Percentiles rank a stretch among this genome's conserved stretches.
Conservation (phyloP, 1,139 yeast species). For the Geotrichum histeridarum region DNA sequence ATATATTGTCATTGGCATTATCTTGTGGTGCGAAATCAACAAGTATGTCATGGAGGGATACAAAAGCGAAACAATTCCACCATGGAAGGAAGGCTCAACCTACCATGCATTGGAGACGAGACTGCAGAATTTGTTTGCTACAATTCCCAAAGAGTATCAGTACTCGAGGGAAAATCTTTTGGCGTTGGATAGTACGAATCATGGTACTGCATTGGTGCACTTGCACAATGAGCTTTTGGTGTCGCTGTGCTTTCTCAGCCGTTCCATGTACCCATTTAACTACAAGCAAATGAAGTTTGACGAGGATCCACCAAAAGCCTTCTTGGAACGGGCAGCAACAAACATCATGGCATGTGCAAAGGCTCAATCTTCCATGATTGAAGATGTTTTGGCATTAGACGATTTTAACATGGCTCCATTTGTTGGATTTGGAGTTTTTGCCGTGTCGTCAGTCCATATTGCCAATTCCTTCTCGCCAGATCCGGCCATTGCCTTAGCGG, state of each 20-base stretch:
- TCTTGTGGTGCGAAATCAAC: conserved; percentile 36
- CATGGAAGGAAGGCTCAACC: conserved; percentile 27
- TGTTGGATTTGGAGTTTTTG: conserved; percentile 37
- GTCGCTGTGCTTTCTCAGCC: conserved; percentile 28
- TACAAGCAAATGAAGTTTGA: conserved; percentile 15
- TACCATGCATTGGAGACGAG: conserved; percentile 19
- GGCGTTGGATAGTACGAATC: conserved; percentile 24
- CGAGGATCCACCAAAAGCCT: conserved; percentile 30
- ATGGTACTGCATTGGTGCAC: conserved; percentile 30
- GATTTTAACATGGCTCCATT: conserved; percentile 38
- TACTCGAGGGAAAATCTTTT: conserved; percentile 26
- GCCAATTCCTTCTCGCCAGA: conserved; percentile 36
- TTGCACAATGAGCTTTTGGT: conserved; percentile 28
- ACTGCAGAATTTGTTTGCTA: conserved; percentile 18
- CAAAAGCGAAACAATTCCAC: conserved; percentile 23
- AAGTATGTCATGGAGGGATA: conserved; percentile 27
- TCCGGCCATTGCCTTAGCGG: conserved; percentile 30
- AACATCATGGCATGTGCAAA: conserved; percentile 35
- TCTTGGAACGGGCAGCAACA: conserved; percentile 31
- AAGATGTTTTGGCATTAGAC: conserved; percentile 33
- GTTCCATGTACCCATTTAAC: conserved; percentile 27
- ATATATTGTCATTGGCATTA: conserved; percentile 32
- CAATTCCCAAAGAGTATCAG: conserved; percentile 26
- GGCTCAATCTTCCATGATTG: conserved; percentile 32
- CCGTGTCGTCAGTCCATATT: conserved; percentile 37